Conservation (phyloP, 805 yeast species). For the Wickerhamia fluorescens region DNA sequence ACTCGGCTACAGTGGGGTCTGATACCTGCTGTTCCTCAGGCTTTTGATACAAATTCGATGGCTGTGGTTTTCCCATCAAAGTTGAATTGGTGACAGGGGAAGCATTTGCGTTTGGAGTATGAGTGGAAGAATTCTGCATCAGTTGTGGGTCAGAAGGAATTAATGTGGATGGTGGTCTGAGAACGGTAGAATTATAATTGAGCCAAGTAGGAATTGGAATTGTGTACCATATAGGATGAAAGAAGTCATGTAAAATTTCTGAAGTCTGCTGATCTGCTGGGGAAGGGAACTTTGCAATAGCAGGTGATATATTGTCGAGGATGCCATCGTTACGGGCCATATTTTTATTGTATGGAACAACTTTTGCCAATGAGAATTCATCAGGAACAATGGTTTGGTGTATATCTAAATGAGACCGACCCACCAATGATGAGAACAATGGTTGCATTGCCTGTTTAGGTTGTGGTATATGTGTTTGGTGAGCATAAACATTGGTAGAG, state of each 20-base stretch:
- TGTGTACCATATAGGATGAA: conserved; percentile 41
- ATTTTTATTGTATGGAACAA: conserved; percentile 43
- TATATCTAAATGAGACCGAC: conserved; percentile 68
- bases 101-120: conserved; percentile 1
- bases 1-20: conserved; percentile 8
- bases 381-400: conserved; percentile 64
- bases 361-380: conserved; percentile 58
- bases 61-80: conserved; percentile 5
- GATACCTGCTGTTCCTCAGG: conserved; percentile 12
- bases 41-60: conserved; percentile 21
- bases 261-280: conserved; percentile 25
- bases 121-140: conserved; percentile 1
- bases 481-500: conserved; percentile 13
- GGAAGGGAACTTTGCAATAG: conserved; percentile 24
- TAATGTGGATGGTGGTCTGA: conserved; percentile 9
- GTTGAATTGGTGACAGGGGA: neutral
- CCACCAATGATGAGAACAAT: conserved; percentile 66
- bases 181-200: conserved; percentile 18
- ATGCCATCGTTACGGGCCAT: conserved; percentile 15
- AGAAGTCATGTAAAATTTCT: conserved; percentile 33
- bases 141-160: neutral
- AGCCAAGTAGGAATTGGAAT: conserved; percentile 38
- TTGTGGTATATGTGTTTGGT: conserved; percentile 12
- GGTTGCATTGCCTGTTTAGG: conserved; percentile 63
- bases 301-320: conserved; percentile 25